Evolutionary conservation across 441 rosid species (phyloP).

Genomic region (Raphanus hybrid): DNA sequence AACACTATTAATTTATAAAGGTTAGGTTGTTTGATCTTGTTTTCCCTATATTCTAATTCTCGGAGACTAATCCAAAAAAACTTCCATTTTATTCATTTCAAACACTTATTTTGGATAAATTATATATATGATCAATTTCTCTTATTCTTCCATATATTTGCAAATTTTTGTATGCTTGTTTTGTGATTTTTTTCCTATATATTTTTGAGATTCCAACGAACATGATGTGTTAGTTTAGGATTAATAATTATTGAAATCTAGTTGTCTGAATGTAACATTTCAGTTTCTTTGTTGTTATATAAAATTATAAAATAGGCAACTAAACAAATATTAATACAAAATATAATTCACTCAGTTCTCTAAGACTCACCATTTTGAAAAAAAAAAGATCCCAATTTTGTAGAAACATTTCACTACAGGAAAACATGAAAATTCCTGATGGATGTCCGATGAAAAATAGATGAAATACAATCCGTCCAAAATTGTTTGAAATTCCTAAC

Average conservation of each 20-base stretch:
- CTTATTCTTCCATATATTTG: background rate
- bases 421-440: background rate
- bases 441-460: background rate
- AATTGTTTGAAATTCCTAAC: background rate
- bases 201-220: background rate
- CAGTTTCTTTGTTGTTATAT: background rate
- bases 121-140: background rate
- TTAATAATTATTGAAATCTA: background rate
- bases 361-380: background rate
- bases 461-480: background rate
- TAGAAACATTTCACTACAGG: background rate
- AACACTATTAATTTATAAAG: no score
- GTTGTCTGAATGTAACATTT: background rate
- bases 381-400: background rate
- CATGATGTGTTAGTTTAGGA: background rate
- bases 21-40: background rate
- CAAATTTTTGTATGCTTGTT: background rate
- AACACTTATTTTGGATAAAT: background rate
- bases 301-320: background rate
- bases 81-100: background rate
- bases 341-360: background rate
- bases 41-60: background rate
- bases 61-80: background rate
- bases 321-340: background rate
- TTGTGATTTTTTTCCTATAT: background rate